Conservation (phyloP, 192 early-diverging fungal species). For the Geranomyces variabilis region DNA sequence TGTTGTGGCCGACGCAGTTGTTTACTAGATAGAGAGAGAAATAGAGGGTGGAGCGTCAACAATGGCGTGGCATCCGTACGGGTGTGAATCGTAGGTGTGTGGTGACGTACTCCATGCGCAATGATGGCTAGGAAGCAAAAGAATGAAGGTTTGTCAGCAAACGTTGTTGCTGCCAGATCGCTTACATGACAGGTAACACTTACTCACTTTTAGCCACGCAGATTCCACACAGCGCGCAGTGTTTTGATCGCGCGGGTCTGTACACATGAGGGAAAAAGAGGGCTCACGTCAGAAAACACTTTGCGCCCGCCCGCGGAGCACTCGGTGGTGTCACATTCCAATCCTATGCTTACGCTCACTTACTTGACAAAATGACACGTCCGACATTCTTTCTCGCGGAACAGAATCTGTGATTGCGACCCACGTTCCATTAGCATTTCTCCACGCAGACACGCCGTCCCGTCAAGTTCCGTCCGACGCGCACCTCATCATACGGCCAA, state of each 20-base stretch:
- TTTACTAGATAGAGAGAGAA: constrained; percentile 38
- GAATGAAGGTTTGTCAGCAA: too few relatives aligned
- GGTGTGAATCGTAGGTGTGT: neutral
- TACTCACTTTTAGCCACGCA: constrained; percentile 56
- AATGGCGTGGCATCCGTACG: too few relatives aligned
- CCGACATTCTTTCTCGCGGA: constrained; percentile 38
- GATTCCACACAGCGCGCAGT: constrained; percentile 52
- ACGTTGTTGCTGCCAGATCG: too few relatives aligned
- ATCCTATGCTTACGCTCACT: constrained; percentile 5
- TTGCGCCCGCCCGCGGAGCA: neutral
- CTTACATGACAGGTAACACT: constrained; percentile 9
- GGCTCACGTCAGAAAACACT: too few relatives aligned
- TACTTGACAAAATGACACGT: constrained; percentile 56
- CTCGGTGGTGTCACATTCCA: too few relatives aligned
- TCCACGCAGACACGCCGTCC: too few relatives aligned
- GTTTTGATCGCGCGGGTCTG: constrained; percentile 54
- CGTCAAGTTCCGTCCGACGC: too few relatives aligned
- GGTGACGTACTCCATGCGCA: constrained; percentile 52
- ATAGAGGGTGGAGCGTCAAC: neutral
- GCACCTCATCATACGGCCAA: constrained; percentile 43
- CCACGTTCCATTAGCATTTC: too few relatives aligned
- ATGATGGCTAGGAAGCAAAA: constrained; percentile 41
- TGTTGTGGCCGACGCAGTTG: constrained; percentile 58
- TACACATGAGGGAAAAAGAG: constrained; percentile 6
- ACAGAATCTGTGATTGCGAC: constrained; percentile 48